Conservation (phyloP, 768 basidiomycete genomes). For the Phylloporus sp. region DNA sequence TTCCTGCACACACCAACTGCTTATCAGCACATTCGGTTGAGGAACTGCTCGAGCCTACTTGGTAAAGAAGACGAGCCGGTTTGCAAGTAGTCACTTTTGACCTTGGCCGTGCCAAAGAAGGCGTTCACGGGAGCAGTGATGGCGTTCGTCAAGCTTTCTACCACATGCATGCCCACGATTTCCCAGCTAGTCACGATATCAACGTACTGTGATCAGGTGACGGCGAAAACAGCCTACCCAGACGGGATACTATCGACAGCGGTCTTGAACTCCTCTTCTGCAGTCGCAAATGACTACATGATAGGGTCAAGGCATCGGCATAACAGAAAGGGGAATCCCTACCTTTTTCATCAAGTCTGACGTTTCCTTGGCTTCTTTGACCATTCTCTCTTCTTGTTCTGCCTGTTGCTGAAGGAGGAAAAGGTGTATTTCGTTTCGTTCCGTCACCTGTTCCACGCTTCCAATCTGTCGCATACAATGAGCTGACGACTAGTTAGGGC, state of each 20-base stretch:
- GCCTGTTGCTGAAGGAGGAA: slow-evolving; percentile 12
- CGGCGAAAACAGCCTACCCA: slow-evolving; percentile 2
- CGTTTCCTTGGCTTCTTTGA: slow-evolving; percentile 12
- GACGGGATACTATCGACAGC: slow-evolving; percentile 14
- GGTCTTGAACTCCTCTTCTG: slow-evolving; percentile 13
- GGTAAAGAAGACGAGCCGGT: background rate
- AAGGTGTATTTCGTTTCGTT: slow-evolving; percentile 14
- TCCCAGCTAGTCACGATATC: slow-evolving; percentile 6
- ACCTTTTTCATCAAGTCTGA: slow-evolving; percentile 18
- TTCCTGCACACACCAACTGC: background rate
- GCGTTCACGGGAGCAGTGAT: slow-evolving; percentile 13
- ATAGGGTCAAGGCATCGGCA: too few relatives aligned
- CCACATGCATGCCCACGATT: slow-evolving; percentile 13
- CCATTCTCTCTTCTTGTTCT: slow-evolving; percentile 11
- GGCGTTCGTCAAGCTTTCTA: slow-evolving; percentile 12
- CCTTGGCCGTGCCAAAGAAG: slow-evolving; percentile 7
- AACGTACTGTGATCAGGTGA: background rate
- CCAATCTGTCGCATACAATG: slow-evolving; percentile 6
- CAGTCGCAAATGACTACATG: slow-evolving; percentile 11
- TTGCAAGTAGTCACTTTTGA: slow-evolving; percentile 9
- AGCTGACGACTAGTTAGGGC: background rate
- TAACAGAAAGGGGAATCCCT: too few relatives aligned
- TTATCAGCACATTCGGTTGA: background rate
- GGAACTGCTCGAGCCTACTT: background rate
- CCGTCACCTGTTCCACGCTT: slow-evolving; percentile 8